Percentiles rank a stretch among this genome's conserved stretches.
phyloP scores from a whole-genome alignment of 2,329 filamentous ascomycete genomes.

The Monilinia laxa region DNA sequence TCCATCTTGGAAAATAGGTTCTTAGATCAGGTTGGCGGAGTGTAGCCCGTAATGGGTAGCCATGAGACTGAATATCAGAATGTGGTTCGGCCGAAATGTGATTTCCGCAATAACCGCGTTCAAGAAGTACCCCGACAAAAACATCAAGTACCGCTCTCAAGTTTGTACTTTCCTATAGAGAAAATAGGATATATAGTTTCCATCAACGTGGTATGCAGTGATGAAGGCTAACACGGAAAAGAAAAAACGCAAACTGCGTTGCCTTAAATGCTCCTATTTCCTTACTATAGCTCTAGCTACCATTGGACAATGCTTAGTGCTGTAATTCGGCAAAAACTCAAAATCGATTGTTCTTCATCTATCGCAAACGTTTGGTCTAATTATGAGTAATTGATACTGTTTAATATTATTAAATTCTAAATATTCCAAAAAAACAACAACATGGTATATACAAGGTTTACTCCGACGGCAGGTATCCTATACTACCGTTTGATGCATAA shows the following conservation, averaged over 20 bases:
- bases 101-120: neutral
- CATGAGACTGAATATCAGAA: neutral
- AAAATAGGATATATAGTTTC: neutral
- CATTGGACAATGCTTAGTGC: neutral
- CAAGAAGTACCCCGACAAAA: neutral
- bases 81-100: neutral
- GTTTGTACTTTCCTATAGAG: neutral
- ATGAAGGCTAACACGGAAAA: neutral
- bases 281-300: neutral
- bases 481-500: constrained; percentile 30
- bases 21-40: too few species aligned
- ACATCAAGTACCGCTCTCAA: neutral
- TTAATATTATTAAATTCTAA: constrained; percentile 2
- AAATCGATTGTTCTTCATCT: neutral
- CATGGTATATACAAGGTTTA: constrained; percentile 29
- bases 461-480: constrained; percentile 57
- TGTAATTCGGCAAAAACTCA: neutral
- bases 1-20: too few species aligned
- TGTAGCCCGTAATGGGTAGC: neutral
- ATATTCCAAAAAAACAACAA: neutral
- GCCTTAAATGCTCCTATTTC: too few species aligned
- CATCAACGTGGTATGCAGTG: neutral
- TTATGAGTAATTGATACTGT: neutral
- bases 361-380: neutral
- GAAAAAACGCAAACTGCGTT: neutral